Base-by-base conservation (phyloP, 1,284 basidiomycete species). In the Porodaedalea pini region DNA sequence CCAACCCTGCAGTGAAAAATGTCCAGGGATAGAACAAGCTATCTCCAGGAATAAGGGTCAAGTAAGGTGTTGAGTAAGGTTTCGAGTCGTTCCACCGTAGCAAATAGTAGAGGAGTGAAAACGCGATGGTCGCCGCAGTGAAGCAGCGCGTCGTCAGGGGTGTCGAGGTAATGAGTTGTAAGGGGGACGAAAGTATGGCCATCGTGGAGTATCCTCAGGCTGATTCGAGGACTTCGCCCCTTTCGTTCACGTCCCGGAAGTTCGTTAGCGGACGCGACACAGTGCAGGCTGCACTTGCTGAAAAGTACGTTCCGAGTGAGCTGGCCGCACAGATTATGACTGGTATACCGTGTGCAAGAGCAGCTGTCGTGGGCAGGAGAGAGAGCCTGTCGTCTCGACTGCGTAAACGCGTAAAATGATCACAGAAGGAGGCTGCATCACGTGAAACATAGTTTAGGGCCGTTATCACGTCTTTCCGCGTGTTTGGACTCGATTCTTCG, bases 21-120 rank as follows among this genome's bases (percentile, higher is more conserved):
- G 93, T 94, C 95, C 94, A 99, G 27, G 96, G 96, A 65, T 88
- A 89, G 74, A 89, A 92, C 47, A 93, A 70, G 66, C 89, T 90
- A 32, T 80, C 80, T 27, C 92, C 94, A 1, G 96, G 94, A 8
- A 94, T 78, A 54, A 98, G 75, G 11, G 90, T 87, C 64, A 98
- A 78, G 76, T 91, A 98, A 15, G 91, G 86, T 32, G 79, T 61
- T 65, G 73, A 69, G 69, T 75, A 65, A 69, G 74, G 65, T 32
- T 75, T 72, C 17, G 4, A 69, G 44, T 73, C 75, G 59, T 75
- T 77, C 79, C 81, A 86, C 66, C 71, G 75, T 39, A 89, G 71
- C 76, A 83, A 82, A 64, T 80, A 77, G 69, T 90, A 88, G 40
- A 86, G 64, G 49, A 85, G 68, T 2, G 92, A 88, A 21, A 76